A percentile compares a stretch with the other conserved stretches of the same genome.
Evolutionary conservation across 1,284 basidiomycete genomes (phyloP).

Genomic region (Cryptococcus maquisensis): DNA sequence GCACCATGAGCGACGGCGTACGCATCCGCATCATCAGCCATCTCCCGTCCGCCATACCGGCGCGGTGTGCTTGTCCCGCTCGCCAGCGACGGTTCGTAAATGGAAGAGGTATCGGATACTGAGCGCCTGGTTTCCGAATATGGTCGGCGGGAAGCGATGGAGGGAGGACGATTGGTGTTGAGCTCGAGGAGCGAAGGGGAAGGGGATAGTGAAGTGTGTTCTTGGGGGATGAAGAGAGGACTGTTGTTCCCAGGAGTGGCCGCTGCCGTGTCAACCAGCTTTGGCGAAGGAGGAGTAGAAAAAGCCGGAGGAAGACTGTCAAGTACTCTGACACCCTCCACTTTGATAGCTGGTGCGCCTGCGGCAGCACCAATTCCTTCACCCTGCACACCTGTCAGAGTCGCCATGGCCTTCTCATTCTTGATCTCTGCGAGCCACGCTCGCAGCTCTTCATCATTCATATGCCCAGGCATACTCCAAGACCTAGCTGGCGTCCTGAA

Average conservation of each 20-base stretch:
- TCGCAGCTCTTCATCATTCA: constrained; percentile 32
- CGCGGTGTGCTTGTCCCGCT: background rate
- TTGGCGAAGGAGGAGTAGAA: background rate
- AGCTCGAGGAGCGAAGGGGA: background rate
- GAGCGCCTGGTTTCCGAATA: constrained; percentile 1
- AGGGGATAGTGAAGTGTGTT: background rate
- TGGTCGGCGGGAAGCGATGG: background rate
- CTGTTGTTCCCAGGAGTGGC: background rate
- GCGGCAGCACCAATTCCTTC: background rate
- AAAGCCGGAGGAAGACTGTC: constrained; percentile 9
- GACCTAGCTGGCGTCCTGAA: constrained; percentile 18
- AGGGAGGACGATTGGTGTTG: background rate
- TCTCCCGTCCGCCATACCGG: constrained; percentile 24
- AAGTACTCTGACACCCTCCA: constrained; percentile 1
- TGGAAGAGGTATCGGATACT: constrained; percentile 4
- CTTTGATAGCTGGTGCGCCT: constrained; percentile 6
- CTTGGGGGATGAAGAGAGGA: background rate
- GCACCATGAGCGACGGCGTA: constrained; percentile 28
- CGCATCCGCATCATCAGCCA: constrained; percentile 29
- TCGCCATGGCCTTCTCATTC: constrained; percentile 2
- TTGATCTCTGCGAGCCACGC: constrained; percentile 29
- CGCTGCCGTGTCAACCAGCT: no score
- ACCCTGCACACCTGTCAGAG: background rate
- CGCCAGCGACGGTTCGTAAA: no score
- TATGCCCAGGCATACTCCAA: constrained; percentile 31